These are phyloP conservation scores for Geosmithia flava DNA, from an alignment of 2,329 filamentous ascomycete species.

Conservation along the genomic window DNA sequence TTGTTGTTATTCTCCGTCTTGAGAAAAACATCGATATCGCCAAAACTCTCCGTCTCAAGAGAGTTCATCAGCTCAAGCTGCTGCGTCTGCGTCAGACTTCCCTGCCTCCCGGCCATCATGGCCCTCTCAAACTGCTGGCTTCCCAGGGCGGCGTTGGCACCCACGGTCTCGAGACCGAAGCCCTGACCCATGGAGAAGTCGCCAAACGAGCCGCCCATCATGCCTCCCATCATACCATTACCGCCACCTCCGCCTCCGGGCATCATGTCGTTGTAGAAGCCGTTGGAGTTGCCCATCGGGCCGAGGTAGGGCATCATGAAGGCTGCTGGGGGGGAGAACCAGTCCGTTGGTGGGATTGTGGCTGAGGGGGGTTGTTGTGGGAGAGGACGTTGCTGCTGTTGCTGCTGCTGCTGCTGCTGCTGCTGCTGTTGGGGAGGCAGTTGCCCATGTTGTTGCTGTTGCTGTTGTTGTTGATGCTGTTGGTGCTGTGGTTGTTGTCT, in stretches of 20 bases:
- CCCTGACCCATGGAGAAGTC: slow-evolving; percentile 13
- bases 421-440: slow-evolving; percentile 5
- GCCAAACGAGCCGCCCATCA: slow-evolving; percentile 8
- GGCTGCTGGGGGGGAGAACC: slow-evolving; percentile 39
- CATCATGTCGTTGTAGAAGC: slow-evolving; percentile 23
- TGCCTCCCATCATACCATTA: neutral
- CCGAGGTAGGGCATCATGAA: slow-evolving; percentile 41
- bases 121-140: neutral
- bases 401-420: neutral
- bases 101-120: slow-evolving; percentile 30
- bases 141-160: neutral
- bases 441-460: slow-evolving; percentile 24
- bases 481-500: slow-evolving; percentile 11
- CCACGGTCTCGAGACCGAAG: slow-evolving; percentile 15
- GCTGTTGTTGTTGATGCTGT: slow-evolving; percentile 18
- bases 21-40: slow-evolving; percentile 49
- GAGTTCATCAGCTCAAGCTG: slow-evolving; percentile 74
- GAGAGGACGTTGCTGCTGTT: slow-evolving; percentile 19
- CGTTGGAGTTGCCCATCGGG: slow-evolving; percentile 19
- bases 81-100: slow-evolving; percentile 65
- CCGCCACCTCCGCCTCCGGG: neutral
- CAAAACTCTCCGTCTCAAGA: slow-evolving; percentile 43
- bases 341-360: slow-evolving; percentile 27
- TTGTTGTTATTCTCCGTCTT: slow-evolving; percentile 18
- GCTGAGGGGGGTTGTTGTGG: slow-evolving; percentile 21